Evolutionary conservation across 2,329 filamentous ascomycete genomes (phyloP), one percentile per base, ranked within the genome.

Genomic region (Trichophyton benhamiae): DNA sequence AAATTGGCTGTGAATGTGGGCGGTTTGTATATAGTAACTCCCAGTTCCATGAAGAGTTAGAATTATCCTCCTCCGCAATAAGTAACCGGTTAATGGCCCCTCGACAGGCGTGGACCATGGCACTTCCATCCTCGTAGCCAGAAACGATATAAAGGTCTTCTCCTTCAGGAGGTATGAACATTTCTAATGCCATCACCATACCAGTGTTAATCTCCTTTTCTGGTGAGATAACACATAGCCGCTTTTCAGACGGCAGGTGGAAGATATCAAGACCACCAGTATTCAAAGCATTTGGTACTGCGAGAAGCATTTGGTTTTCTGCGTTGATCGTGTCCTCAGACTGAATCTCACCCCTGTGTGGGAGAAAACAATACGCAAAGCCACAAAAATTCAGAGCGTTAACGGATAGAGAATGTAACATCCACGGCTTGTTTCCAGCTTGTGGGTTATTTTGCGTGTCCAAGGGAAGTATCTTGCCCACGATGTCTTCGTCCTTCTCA

Each of bases 371-470:
- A 64, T 81, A 80, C 1, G 87, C 81, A 72, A 96, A 96, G 1
- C 87, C 82, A 71, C 94, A 99, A 72, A 97, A 99, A 71, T 97
- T 99, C 76, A 97, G 83, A 1, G 92, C 90, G 70, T 96, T 96
- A 49, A 97, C 90, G 3, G 88, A 80, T 3, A 99, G 77, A 3
- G 88, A 82, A 73, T 96, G 83, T 22, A 96, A 74, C n/a, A 96
- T 77, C 90, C 89, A 95, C 33, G 94, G 94, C 68, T 86, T 81
- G 17, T 80, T 82, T 33, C 71, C 65, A 76, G 81, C 25, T 38
- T 65, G 42, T 30, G 62, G 25, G 58, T 72, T 72, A 53, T 72
- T 75, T 1, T 71, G 76, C 55, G 76, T 75, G 64, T 95, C 89
- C 36, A 92, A 81, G 0, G 92, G 92, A 11, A 95, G 77, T 7